Conservation (phyloP, 1,284 basidiomycete species). For the Vanrija sp. region DNA sequence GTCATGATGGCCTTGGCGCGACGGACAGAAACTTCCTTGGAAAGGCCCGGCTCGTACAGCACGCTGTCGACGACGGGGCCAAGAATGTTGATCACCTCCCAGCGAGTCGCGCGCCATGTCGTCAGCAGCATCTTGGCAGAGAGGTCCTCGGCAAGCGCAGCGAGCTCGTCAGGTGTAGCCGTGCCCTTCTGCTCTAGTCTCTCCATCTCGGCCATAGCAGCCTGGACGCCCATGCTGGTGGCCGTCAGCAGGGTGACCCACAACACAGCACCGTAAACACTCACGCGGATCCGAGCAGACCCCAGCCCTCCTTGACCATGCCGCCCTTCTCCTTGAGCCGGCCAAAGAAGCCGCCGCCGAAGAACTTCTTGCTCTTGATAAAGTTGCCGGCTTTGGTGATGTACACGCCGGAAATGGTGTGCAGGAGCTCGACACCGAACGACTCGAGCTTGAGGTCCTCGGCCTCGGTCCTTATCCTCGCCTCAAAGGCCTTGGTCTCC, state of each 20-base stretch:
- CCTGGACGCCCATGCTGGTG: slow-evolving; percentile 62
- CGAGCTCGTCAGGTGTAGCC: slow-evolving; percentile 73
- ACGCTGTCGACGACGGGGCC: slow-evolving; percentile 71
- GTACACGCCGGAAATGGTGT: slow-evolving; percentile 81
- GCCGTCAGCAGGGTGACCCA: background rate
- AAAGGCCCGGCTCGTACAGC: slow-evolving; percentile 66
- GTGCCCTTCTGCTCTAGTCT: slow-evolving; percentile 80
- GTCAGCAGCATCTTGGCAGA: slow-evolving; percentile 94
- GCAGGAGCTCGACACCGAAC: slow-evolving; percentile 86
- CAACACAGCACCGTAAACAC: slow-evolving; percentile 18
- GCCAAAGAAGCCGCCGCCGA: slow-evolving; percentile 79
- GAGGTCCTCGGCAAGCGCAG: slow-evolving; percentile 86
- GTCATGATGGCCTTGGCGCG: slow-evolving; percentile 83
- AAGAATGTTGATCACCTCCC: slow-evolving; percentile 75
- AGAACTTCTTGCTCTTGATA: slow-evolving; percentile 84
- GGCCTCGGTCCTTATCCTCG: slow-evolving; percentile 76
- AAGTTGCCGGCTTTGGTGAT: slow-evolving; percentile 89
- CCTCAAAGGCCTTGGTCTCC: slow-evolving; percentile 74
- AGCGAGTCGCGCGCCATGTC: slow-evolving; percentile 89
- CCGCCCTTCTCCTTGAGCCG: slow-evolving; percentile 91
- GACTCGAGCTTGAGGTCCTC: slow-evolving; percentile 97
- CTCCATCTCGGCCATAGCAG: slow-evolving; percentile 79
- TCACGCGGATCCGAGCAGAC: slow-evolving; percentile 79
- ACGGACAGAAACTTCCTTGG: slow-evolving; percentile 66
- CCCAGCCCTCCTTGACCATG: slow-evolving; percentile 90